A percentile compares a stretch with the other conserved stretches of the same genome.
Conservation (phyloP, 2,329 filamentous ascomycete species). For the Xylaria sp. region DNA sequence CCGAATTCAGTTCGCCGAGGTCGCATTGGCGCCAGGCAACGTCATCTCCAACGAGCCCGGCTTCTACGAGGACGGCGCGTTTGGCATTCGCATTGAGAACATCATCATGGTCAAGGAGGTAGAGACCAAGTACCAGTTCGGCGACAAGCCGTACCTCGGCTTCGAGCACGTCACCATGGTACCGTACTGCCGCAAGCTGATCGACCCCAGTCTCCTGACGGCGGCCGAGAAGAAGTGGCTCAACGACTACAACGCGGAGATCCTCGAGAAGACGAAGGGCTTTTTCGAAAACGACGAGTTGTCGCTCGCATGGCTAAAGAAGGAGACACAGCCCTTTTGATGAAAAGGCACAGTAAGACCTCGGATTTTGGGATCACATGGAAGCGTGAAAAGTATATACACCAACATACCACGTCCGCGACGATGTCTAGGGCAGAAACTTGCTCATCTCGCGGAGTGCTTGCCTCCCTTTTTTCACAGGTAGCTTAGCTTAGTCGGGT, state of each 20-base stretch:
- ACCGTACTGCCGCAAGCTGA: constrained; percentile 84
- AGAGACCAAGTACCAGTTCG: constrained; percentile 81
- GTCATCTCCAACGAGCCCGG: constrained; percentile 95
- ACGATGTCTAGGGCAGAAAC: neutral
- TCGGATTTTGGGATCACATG: neutral
- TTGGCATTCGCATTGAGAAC: constrained; percentile 95
- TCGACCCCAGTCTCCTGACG: constrained; percentile 68
- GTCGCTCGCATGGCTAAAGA: constrained; percentile 74
- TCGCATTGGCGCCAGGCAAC: constrained; percentile 83
- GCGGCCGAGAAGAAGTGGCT: constrained; percentile 75
- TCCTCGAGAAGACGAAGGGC: constrained; percentile 72
- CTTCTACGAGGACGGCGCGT: constrained; percentile 93
- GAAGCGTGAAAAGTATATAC: neutral
- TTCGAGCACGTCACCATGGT: constrained; percentile 98
- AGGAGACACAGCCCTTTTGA: constrained; percentile 69
- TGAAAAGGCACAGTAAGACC: neutral
- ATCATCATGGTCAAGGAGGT: constrained; percentile 85
- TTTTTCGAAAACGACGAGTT: constrained; percentile 69
- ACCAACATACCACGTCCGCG: constrained; percentile 1
- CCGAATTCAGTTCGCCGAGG: constrained; percentile 83
- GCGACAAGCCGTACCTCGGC: constrained; percentile 87
- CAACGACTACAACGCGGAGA: constrained; percentile 76
- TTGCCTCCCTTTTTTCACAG: neutral
- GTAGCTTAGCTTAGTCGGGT: neutral
- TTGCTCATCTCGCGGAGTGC: neutral